These are phyloP conservation scores for Alternaria tenuissima DNA, from an alignment of 2,329 filamentous ascomycete genomes.

Conservation along the genomic window DNA sequence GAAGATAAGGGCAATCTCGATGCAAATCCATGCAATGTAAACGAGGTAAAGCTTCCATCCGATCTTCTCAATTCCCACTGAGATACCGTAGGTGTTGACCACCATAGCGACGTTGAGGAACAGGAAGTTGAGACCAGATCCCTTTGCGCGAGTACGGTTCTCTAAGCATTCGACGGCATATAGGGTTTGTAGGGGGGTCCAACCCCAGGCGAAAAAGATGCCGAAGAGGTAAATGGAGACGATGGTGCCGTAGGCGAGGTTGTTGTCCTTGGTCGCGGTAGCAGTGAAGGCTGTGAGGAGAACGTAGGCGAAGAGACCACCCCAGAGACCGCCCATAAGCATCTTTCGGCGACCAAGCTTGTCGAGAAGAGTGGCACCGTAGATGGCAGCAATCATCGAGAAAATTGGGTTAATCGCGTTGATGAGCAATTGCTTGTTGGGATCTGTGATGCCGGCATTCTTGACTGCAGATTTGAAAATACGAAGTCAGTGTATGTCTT, in stretches of 20 bases:
- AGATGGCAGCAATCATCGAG: conserved; percentile 49
- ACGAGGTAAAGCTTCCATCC: conserved; percentile 45
- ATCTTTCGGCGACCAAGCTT: conserved; percentile 45
- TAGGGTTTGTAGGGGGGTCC: conserved; percentile 52
- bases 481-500: no score
- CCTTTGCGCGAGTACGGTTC: conserved; percentile 51
- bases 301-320: conserved; percentile 46
- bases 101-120: conserved; percentile 47
- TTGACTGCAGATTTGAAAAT: neutral
- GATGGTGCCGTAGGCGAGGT: conserved; percentile 50
- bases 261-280: conserved; percentile 29
- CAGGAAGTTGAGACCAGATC: conserved; percentile 44
- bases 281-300: conserved; percentile 51
- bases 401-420: conserved; percentile 55
- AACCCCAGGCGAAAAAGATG: conserved; percentile 52
- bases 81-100: conserved; percentile 46
- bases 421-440: conserved; percentile 50
- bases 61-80: conserved; percentile 44
- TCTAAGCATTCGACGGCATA: conserved; percentile 52
- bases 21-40: conserved; percentile 44
- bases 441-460: conserved; percentile 18
- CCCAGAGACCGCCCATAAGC: conserved; percentile 49
- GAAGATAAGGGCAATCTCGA: conserved; percentile 41
- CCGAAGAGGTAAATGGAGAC: conserved; percentile 54
- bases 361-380: conserved; percentile 49